Percentiles rank a stretch among this genome's conserved stretches.
These are phyloP conservation scores for Termitomyces sp. DNA, from an alignment of 768 basidiomycete genomes.

Conservation along the genomic window DNA sequence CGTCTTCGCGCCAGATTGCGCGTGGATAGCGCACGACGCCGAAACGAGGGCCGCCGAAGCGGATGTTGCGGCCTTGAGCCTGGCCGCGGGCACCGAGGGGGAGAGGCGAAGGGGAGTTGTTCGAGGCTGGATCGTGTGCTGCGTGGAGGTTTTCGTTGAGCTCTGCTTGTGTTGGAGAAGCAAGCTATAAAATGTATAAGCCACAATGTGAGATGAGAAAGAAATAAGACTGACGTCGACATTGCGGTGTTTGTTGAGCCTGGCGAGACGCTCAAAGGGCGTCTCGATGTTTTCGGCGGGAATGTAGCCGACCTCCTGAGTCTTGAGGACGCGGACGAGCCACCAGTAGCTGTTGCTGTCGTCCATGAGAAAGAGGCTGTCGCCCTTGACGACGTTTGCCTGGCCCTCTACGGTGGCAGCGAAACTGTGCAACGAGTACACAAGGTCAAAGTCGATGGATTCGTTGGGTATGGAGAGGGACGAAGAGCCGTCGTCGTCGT, in stretches of 20 bases:
- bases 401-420: conserved; percentile 98
- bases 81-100: conserved; percentile 31
- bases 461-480: conserved; percentile 86
- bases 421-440: conserved; percentile 93
- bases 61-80: conserved; percentile 43
- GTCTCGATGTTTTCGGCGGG: conserved; percentile 99
- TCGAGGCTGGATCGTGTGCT: conserved; percentile 42
- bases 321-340: conserved; percentile 97
- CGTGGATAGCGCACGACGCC: conserved; percentile 74
- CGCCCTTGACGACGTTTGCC: conserved; percentile 97
- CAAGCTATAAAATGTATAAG: conserved; percentile 41
- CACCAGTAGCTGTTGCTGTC: conserved; percentile 99
- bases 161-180: conserved; percentile 70
- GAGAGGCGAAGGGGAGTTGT: conserved; percentile 47
- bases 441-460: conserved; percentile 89
- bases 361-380: conserved; percentile 94
- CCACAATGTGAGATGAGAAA: too few species aligned
- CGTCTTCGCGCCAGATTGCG: conserved; percentile 73
- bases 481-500: conserved; percentile 75
- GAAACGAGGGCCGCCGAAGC: conserved; percentile 61
- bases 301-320: conserved; percentile 98
- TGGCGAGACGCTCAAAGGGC: conserved; percentile 90
- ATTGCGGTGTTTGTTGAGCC: conserved; percentile 96
- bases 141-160: conserved; percentile 44
- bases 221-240: conserved; percentile 68